Base-by-base conservation (phyloP, 192 early-diverging fungal genomes). In the Gaertneriomyces sp. region DNA sequence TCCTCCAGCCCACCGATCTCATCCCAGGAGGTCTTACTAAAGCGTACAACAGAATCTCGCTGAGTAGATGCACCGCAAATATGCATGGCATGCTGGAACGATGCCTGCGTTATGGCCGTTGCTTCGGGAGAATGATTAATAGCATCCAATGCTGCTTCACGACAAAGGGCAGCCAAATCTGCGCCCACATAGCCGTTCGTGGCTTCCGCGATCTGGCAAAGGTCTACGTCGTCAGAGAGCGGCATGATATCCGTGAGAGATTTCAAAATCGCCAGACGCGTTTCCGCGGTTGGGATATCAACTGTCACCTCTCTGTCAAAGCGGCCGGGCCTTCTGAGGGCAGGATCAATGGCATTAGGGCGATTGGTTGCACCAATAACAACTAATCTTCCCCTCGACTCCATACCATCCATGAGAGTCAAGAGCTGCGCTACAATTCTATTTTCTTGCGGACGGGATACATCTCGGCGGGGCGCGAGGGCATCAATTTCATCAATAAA, bases 401-500 rank as follows among this genome's bases (percentile, higher is more conserved):
- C 65, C 49, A 92, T 79, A 42, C 92, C 92, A 71, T 95, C 93
- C 93, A 95, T 91, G 40, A 95, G 61, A 0, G 90, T 93, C 52
- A 95, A 57, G n/a, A 95, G 76, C 63, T 94, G 93, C 1, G 91
- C 91, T 19, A 95, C 91, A n/a, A 92, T 80, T 17, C 91, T 79
- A 5, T 88, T 85, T 52, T 88, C 90, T 61, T 88, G 84, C 4
- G 79, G 76, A 47, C 78, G 80, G 8, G 87, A 66, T 33, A 80
- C 71, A 42, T 77, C 71, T 49, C 92, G 68, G 42, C 81, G 78
- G 12, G 92, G 89, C 3, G 89, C 83, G 19, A 94, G 67, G 7
- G 90, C 82, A 77, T 94, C 92, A 46, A 99, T 84, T 69, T 99
- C 96, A 74, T 99, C 96, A 58, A 99, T 98, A 75, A 99, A 99